phyloP scores from a whole-genome alignment of 2,329 filamentous ascomycete genomes.

The Ascochyta pisi region DNA sequence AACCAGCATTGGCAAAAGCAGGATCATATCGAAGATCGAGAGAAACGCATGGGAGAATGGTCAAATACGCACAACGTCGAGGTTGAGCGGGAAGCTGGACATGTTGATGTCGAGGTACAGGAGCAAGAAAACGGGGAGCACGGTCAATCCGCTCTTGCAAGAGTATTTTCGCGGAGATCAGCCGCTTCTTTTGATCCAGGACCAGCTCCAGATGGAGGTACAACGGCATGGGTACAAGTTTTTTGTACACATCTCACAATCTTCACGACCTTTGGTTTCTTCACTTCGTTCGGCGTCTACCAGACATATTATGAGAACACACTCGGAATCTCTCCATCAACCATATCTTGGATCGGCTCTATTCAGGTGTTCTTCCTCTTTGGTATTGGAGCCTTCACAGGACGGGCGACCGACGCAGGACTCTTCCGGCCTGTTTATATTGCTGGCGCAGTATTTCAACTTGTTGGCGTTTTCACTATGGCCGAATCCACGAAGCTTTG shows the following conservation, averaged over 20 bases:
- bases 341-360: slow-evolving; percentile 44
- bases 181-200: slow-evolving; percentile 35
- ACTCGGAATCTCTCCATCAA: slow-evolving; percentile 46
- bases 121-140: slow-evolving; percentile 3
- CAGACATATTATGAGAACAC: slow-evolving; percentile 59
- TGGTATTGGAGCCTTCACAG: slow-evolving; percentile 39
- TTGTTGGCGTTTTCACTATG: slow-evolving; percentile 42
- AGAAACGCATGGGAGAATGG: slow-evolving; percentile 11
- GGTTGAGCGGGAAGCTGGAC: slow-evolving; percentile 20
- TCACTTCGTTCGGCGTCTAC: slow-evolving; percentile 64
- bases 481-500: slow-evolving; percentile 37
- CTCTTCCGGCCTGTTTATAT: slow-evolving; percentile 38
- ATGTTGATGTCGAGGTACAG: slow-evolving; percentile 7
- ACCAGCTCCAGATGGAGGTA: slow-evolving; percentile 56
- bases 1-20: background rate
- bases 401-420: slow-evolving; percentile 41
- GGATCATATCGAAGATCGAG: background rate
- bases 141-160: slow-evolving; percentile 17
- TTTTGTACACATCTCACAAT: slow-evolving; percentile 60
- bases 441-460: slow-evolving; percentile 41
- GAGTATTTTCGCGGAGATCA: slow-evolving; percentile 32
- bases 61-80: slow-evolving; percentile 26
- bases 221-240: slow-evolving; percentile 62
- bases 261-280: slow-evolving; percentile 63
- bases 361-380: slow-evolving; percentile 44